Conservation (phyloP, 2,329 filamentous ascomycete species). For the Nothophaeocryptopus gaeumannii region DNA sequence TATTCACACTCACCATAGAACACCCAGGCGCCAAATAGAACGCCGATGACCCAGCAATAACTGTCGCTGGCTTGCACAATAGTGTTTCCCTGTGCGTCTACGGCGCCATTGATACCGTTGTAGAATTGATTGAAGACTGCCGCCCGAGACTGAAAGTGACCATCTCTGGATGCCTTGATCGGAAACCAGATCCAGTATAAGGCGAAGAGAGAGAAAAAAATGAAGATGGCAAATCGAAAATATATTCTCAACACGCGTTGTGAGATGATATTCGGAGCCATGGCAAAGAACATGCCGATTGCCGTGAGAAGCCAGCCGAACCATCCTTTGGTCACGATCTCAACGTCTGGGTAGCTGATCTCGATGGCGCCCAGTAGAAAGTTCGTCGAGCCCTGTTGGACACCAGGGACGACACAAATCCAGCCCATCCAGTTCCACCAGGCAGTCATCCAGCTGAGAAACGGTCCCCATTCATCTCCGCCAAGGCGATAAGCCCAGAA, state of each 20-base stretch:
- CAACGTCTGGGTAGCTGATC: constrained; percentile 38
- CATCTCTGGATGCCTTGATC: constrained; percentile 28
- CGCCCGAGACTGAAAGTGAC: constrained; percentile 36
- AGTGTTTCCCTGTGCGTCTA: constrained; percentile 35
- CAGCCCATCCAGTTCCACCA: constrained; percentile 43
- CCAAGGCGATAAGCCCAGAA: constrained; percentile 41
- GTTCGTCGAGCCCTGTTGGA: constrained; percentile 42
- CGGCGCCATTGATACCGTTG: constrained; percentile 40
- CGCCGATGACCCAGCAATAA: constrained; percentile 17
- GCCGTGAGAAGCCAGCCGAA: constrained; percentile 39
- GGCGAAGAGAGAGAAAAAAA: constrained; percentile 38
- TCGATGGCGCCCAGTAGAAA: constrained; percentile 42
- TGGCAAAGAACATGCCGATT: constrained; percentile 39
- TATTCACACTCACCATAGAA: not conserved
- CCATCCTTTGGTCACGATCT: constrained; percentile 38
- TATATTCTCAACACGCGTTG: constrained; percentile 37
- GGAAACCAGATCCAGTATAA: constrained; percentile 44
- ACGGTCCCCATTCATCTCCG: constrained; percentile 38
- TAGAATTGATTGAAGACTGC: constrained; percentile 39
- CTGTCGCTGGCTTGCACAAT: constrained; percentile 34
- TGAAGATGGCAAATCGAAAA: constrained; percentile 39
- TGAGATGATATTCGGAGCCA: constrained; percentile 38
- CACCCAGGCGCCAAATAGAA: constrained; percentile 29
- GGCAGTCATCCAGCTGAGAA: constrained; percentile 30
- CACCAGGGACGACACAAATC: constrained; percentile 40